Percentiles rank a stretch among this genome's conserved stretches.
phyloP scores from a whole-genome alignment of 257 asterid species.

The Primulina eburnea region DNA sequence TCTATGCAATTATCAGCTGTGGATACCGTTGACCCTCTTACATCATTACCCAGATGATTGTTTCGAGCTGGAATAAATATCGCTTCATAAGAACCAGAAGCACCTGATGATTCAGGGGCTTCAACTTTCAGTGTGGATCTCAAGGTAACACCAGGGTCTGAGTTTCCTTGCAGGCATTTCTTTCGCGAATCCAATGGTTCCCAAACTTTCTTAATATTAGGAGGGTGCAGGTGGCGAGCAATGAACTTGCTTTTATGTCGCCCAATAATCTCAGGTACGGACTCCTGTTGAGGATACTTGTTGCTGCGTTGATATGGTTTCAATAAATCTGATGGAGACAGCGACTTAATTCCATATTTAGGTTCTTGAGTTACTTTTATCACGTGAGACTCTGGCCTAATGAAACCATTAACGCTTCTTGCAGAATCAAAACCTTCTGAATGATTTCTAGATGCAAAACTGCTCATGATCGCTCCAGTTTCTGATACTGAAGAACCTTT shows the following conservation, averaged over 20 bases:
- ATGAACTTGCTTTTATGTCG: constrained; percentile 57
- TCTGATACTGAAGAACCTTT: constrained; percentile 43
- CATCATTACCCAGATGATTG: constrained; percentile 36
- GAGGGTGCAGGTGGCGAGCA: constrained; percentile 31
- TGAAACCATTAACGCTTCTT: constrained; percentile 44
- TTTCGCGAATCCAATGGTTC: constrained; percentile 88
- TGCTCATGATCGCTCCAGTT: constrained; percentile 39
- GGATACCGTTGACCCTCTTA: constrained; percentile 23
- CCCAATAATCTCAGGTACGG: constrained; percentile 45
- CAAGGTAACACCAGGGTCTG: constrained; percentile 64
- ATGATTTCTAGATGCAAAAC: constrained; percentile 55
- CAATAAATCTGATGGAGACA: constrained; percentile 51
- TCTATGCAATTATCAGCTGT: constrained; percentile 29
- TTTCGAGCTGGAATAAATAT: constrained; percentile 36
- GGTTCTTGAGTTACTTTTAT: constrained; percentile 47
- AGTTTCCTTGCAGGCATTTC: constrained; percentile 63
- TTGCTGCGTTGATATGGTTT: constrained; percentile 61
- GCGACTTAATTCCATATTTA: constrained; percentile 42
- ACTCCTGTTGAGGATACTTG: constrained; percentile 47
- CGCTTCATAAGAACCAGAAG: constrained; percentile 48
- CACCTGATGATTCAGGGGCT: constrained; percentile 47
- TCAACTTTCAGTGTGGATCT: constrained; percentile 51
- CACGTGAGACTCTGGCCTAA: constrained; percentile 45
- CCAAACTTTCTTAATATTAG: constrained; percentile 77
- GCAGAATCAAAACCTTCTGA: constrained; percentile 51